Evolutionary conservation across 2,329 filamentous ascomycete species (phyloP).

Genomic region (Fusarium circinatum): DNA sequence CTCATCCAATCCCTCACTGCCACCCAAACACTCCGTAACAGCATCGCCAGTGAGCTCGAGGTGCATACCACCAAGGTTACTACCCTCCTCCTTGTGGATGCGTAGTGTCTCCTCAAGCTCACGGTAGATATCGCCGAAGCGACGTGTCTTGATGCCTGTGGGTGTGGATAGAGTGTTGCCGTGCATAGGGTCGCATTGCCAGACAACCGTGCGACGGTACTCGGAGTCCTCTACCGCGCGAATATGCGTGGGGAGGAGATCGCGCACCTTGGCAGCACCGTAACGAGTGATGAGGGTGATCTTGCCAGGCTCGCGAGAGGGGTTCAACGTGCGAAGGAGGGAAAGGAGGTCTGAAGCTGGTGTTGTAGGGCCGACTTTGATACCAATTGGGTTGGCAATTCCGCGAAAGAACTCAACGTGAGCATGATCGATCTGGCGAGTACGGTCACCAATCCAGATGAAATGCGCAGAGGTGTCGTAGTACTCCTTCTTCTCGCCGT

Average conservation of each 20-base stretch:
- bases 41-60: conserved; percentile 95
- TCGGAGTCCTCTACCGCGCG: conserved; percentile 85
- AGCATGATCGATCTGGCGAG: conserved; percentile 89
- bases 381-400: conserved; percentile 93
- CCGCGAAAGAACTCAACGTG: conserved; percentile 99
- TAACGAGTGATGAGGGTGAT: conserved; percentile 97
- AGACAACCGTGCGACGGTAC: conserved; percentile 76
- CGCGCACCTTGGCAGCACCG: conserved; percentile 79
- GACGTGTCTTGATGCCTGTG: conserved; percentile 87
- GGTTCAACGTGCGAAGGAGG: conserved; percentile 88
- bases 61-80: conserved; percentile 92
- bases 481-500: conserved; percentile 67
- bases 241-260: conserved; percentile 85
- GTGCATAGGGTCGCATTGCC: conserved; percentile 99
- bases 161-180: conserved; percentile 78
- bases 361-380: conserved; percentile 94
- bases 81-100: conserved; percentile 85
- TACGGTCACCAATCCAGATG: conserved; percentile 98
- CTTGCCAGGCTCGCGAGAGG: conserved; percentile 83
- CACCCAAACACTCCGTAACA: conserved; percentile 95
- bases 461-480: conserved; percentile 97
- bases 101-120: conserved; percentile 85
- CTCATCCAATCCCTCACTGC: conserved; percentile 86
- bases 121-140: conserved; percentile 88
- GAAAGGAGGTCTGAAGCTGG: conserved; percentile 77